These are phyloP conservation scores for Fistulinella cinereoalba DNA, from an alignment of 1,284 basidiomycete species.

Conservation along the genomic window DNA sequence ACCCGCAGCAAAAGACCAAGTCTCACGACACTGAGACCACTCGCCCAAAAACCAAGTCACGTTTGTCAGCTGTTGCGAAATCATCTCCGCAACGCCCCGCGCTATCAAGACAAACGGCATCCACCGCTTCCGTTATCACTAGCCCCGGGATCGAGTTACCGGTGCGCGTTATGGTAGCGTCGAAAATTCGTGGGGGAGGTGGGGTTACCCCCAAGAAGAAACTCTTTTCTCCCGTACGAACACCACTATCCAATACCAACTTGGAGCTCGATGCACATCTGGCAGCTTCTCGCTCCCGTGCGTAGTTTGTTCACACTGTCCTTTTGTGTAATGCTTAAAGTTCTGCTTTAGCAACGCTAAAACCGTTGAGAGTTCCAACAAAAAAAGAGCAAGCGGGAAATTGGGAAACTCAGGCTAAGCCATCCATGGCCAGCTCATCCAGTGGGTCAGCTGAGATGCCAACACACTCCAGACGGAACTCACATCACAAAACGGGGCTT, in stretches of 20 bases:
- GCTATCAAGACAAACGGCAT: constrained; percentile 5
- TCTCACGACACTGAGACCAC: constrained; percentile 6
- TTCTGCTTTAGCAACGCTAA: constrained; percentile 15
- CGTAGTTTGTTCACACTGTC: background rate
- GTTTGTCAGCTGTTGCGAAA: constrained; percentile 4
- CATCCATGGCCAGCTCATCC: constrained; percentile 4
- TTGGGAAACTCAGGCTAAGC: background rate
- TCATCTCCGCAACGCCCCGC: constrained; percentile 16
- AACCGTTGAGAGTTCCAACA: constrained; percentile 14
- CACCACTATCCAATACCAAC: constrained; percentile 41
- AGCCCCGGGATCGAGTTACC: constrained; percentile 20
- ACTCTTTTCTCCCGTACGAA: constrained; percentile 41
- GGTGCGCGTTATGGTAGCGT: constrained; percentile 9
- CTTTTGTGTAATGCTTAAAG: constrained; percentile 1
- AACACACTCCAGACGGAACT: constrained; percentile 6
- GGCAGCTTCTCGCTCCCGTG: constrained; percentile 23
- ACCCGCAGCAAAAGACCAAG: constrained; percentile 39
- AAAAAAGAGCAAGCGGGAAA: constrained; percentile 11
- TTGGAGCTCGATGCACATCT: constrained; percentile 19
- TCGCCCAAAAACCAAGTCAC: constrained; percentile 11
- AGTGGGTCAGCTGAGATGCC: background rate
- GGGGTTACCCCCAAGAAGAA: constrained; percentile 31
- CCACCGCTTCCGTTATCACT: constrained; percentile 4
- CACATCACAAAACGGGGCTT: constrained; percentile 7
- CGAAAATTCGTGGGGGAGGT: constrained; percentile 21